A percentile compares a stretch with the other conserved stretches of the same genome.
phyloP scores from a whole-genome alignment of 2,329 filamentous ascomycete species.

The Nothopassalora personata region DNA sequence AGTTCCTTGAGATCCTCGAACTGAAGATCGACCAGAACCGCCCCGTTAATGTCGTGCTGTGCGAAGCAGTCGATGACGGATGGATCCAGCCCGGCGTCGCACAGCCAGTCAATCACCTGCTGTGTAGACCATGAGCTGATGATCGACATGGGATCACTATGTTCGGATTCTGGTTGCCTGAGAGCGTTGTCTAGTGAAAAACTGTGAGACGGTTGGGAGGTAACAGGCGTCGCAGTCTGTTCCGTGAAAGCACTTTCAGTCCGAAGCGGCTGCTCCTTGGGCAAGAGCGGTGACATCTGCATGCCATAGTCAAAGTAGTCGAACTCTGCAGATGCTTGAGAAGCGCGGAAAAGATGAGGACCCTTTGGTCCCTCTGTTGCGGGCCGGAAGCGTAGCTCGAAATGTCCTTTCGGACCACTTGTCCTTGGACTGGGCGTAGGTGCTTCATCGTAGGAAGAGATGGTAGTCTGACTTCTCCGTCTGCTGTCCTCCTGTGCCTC shows the following conservation, averaged over 20 bases:
- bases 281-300: conserved; percentile 68
- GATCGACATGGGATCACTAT: conserved; percentile 17
- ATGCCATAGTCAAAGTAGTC: conserved; percentile 48
- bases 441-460: conserved; percentile 80
- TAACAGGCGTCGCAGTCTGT: conserved; percentile 26
- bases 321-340: conserved; percentile 52
- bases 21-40: conserved; percentile 82
- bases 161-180: conserved; percentile 3
- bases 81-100: conserved; percentile 71
- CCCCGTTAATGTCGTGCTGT: conserved; percentile 85
- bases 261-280: conserved; percentile 51
- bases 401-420: conserved; percentile 52
- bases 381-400: conserved; percentile 59
- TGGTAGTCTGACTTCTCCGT: conserved; percentile 74
- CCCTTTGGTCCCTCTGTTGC: conserved; percentile 71
- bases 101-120: conserved; percentile 83
- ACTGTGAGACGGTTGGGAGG: conserved; percentile 17
- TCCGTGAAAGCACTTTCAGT: conserved; percentile 40
- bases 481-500: conserved; percentile 42
- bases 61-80: conserved; percentile 77
- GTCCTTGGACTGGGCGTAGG: conserved; percentile 65
- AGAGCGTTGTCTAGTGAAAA: conserved; percentile 29
- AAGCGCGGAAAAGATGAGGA: conserved; percentile 78
- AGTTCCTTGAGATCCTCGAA: conserved; percentile 82
- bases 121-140: conserved; percentile 65